phyloP scores from a whole-genome alignment of 2,329 filamentous ascomycete genomes.

The Metarhizium robertsii region DNA sequence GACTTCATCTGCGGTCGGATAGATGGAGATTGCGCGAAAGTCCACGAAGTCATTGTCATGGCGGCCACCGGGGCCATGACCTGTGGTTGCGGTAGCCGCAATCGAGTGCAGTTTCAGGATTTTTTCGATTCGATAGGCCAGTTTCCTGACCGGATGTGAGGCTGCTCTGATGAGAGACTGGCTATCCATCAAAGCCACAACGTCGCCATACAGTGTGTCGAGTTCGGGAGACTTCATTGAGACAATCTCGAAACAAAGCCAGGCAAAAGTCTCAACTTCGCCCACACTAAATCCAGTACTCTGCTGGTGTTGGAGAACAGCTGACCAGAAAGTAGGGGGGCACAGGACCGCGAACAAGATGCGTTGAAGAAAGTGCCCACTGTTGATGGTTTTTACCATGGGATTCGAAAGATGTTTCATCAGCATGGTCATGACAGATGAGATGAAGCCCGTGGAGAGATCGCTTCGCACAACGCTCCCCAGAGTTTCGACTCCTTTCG shows the following conservation, averaged over 20 bases:
- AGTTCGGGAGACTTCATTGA: background rate
- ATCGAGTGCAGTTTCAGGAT: conserved; percentile 22
- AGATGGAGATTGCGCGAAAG: conserved; percentile 51
- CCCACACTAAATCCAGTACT: background rate
- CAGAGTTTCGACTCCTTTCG: conserved; percentile 4
- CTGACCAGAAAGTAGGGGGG: conserved; percentile 9
- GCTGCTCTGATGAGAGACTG: conserved; percentile 16
- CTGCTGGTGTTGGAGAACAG: conserved; percentile 1
- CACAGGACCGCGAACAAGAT: conserved; percentile 6
- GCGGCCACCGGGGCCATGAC: conserved; percentile 47
- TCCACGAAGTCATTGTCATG: conserved; percentile 65
- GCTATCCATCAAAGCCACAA: conserved; percentile 12
- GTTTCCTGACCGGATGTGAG: conserved; percentile 13
- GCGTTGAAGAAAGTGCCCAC: conserved; percentile 7
- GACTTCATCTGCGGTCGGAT: conserved; percentile 59
- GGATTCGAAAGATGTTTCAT: background rate
- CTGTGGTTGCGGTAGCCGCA: background rate
- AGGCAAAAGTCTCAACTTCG: conserved; percentile 7
- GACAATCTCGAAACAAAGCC: conserved; percentile 10
- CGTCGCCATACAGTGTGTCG: background rate
- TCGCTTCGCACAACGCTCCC: conserved; percentile 7
- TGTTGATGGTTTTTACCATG: conserved; percentile 5
- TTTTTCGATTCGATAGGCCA: conserved; percentile 29
- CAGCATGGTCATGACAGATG: background rate
- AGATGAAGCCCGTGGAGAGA: background rate